Conservation (phyloP, 2,329 filamentous ascomycete species). For the Hirsutella minnesotensis region DNA sequence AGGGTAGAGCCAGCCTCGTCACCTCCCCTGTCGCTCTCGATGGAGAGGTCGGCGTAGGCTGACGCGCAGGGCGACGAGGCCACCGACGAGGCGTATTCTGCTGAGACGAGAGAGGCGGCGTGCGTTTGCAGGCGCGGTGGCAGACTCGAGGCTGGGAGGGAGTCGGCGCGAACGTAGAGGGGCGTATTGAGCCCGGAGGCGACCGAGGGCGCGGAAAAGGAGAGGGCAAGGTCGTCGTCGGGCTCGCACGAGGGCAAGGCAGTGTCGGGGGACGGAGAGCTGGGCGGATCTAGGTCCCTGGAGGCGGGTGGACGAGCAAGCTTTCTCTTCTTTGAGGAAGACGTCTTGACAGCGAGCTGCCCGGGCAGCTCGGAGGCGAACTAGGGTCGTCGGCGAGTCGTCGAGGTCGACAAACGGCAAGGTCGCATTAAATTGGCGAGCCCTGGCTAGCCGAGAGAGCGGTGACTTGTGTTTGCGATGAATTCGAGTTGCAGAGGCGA, state of each 20-base stretch:
- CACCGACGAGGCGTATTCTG: slow-evolving; percentile 41
- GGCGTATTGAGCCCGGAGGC: slow-evolving; percentile 25
- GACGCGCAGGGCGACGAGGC: slow-evolving; percentile 45
- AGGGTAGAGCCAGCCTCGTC: slow-evolving; percentile 31
- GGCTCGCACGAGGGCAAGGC: slow-evolving; percentile 41
- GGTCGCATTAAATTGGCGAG: slow-evolving; percentile 1
- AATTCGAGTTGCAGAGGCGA: neutral
- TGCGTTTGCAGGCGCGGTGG: slow-evolving; percentile 39
- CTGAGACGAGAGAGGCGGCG: slow-evolving; percentile 26
- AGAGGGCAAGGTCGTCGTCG: slow-evolving; percentile 36
- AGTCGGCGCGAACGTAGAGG: slow-evolving; percentile 29
- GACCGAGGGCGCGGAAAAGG: slow-evolving; percentile 33
- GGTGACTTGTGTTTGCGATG: neutral
- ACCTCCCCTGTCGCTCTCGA: slow-evolving; percentile 42
- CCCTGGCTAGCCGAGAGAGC: neutral
- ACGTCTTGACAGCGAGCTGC: slow-evolving; percentile 63
- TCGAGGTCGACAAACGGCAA: neutral
- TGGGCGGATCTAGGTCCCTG: slow-evolving; percentile 27
- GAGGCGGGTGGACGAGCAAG: slow-evolving; percentile 35
- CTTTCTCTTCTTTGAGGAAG: slow-evolving; percentile 64
- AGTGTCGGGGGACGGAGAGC: slow-evolving; percentile 29
- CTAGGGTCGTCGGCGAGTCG: neutral
- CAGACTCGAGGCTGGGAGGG: slow-evolving; percentile 35
- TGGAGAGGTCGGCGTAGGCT: slow-evolving; percentile 43
- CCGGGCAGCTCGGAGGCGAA: slow-evolving; percentile 39